phyloP scores from a whole-genome alignment of 768 basidiomycete species.

The Auricularia sp. region DNA sequence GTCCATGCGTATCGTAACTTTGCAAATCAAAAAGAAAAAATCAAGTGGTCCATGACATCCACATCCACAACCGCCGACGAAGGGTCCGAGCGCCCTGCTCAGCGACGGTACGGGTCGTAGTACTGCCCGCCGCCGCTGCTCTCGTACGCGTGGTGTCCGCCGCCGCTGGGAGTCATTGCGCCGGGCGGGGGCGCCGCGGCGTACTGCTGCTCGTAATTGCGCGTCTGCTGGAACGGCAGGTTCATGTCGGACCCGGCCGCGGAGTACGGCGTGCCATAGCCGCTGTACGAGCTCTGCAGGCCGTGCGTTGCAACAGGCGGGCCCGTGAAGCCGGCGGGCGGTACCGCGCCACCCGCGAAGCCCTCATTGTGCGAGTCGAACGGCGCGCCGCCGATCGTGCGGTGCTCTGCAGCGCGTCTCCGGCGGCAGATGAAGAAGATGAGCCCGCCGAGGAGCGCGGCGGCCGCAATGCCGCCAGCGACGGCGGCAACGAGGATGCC shows the following conservation, averaged over 20 bases:
- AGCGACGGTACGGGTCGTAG: not conserved
- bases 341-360: not conserved
- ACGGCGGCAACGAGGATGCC: constrained; percentile 9
- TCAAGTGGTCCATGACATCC: too few relatives aligned
- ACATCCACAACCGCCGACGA: too few relatives aligned
- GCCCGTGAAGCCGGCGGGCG: not conserved
- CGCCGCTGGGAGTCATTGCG: not conserved
- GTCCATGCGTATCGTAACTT: too few relatives aligned
- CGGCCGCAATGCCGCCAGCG: constrained; percentile 40
- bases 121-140: not conserved
- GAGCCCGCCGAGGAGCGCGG: constrained; percentile 40
- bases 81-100: too few relatives aligned
- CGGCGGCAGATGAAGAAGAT: constrained; percentile 1
- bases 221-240: not conserved
- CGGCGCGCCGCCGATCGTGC: not conserved
- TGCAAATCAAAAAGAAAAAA: too few relatives aligned
- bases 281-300: not conserved
- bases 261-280: not conserved
- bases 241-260: not conserved
- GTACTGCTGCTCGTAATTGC: not conserved
- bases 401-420: not conserved
- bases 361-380: not conserved
- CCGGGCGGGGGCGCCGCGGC: not conserved
- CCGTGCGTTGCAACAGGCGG: not conserved
- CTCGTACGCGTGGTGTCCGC: not conserved